phyloP scores from a whole-genome alignment of 108 stramenopile genomes.

The Nitzschia palea region DNA sequence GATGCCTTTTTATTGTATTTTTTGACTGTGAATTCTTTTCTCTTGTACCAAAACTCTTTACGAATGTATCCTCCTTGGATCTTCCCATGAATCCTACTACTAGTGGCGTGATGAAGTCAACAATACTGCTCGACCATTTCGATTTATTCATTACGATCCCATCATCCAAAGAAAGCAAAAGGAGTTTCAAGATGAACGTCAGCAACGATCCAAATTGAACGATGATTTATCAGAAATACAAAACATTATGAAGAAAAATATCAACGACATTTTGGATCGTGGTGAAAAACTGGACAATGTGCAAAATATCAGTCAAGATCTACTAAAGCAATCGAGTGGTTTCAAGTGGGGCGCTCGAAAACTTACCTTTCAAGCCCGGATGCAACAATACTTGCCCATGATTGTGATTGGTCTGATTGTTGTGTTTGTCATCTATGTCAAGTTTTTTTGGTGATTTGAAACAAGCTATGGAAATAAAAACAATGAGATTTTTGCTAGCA shows the following conservation, averaged over 20 bases:
- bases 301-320: conserved; percentile 62
- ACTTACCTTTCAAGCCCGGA: conserved; percentile 75
- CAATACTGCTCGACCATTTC: conserved; percentile 90
- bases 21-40: not conserved
- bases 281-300: conserved; percentile 91
- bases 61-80: not conserved
- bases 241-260: conserved; percentile 95
- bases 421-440: conserved; percentile 77
- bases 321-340: conserved; percentile 77
- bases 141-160: conserved; percentile 87
- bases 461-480: too few species aligned
- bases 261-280: conserved; percentile 85
- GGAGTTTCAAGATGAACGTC: conserved; percentile 89
- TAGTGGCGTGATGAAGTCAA: conserved; percentile 66
- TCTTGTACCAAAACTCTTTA: too few species aligned
- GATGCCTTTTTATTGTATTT: not conserved
- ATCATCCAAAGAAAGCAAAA: conserved; percentile 93
- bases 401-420: conserved; percentile 56
- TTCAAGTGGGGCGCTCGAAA: conserved; percentile 94
- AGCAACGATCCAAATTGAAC: conserved; percentile 81
- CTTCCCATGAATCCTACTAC: not conserved
- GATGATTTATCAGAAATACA: conserved; percentile 96
- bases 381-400: conserved; percentile 87
- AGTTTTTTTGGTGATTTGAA: conserved; percentile 89
- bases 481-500: too few species aligned